Conservation (phyloP, 495 filamentous ascomycete genomes). For the Haplographium delicatum region DNA sequence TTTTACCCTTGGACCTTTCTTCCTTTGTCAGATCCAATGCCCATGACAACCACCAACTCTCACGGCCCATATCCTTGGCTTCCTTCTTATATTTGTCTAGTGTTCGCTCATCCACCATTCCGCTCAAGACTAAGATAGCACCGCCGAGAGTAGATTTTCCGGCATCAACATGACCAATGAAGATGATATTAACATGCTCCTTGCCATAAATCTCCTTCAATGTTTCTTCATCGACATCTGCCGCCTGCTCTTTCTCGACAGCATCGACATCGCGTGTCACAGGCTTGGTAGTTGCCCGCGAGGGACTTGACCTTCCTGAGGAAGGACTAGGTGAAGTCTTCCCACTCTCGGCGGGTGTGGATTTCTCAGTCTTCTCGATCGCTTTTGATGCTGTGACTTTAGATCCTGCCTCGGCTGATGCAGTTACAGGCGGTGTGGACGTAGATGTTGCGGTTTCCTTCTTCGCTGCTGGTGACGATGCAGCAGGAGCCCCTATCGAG, state of each 20-base stretch:
- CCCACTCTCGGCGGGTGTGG: slow-evolving; percentile 41
- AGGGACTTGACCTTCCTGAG: slow-evolving; percentile 71
- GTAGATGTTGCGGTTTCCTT: slow-evolving; percentile 44
- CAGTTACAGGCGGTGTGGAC: slow-evolving; percentile 33
- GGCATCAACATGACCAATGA: slow-evolving; percentile 96
- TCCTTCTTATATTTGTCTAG: slow-evolving; percentile 97
- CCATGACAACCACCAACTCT: slow-evolving; percentile 99
- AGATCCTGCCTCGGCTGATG: slow-evolving; percentile 43
- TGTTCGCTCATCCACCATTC: slow-evolving; percentile 98
- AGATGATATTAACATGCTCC: slow-evolving; percentile 97
- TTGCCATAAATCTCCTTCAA: slow-evolving; percentile 97
- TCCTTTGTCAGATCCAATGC: slow-evolving; percentile 94
- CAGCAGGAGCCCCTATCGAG: slow-evolving; percentile 53
- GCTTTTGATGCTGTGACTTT: slow-evolving; percentile 79
- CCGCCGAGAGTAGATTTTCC: slow-evolving; percentile 96
- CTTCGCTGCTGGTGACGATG: slow-evolving; percentile 33
- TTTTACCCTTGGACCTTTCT: slow-evolving; percentile 95
- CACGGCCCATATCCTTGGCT: slow-evolving; percentile 90
- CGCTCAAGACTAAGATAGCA: slow-evolving; percentile 83
- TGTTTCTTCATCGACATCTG: slow-evolving; percentile 85
- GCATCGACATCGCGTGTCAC: slow-evolving; percentile 69
- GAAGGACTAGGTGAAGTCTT: slow-evolving; percentile 72
- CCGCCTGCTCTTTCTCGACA: slow-evolving; percentile 79
- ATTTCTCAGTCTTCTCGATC: slow-evolving; percentile 70
- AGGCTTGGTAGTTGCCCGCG: slow-evolving; percentile 45